Conservation (phyloP, 2,329 filamentous ascomycete genomes). For the Endocalyx cinctus region DNA sequence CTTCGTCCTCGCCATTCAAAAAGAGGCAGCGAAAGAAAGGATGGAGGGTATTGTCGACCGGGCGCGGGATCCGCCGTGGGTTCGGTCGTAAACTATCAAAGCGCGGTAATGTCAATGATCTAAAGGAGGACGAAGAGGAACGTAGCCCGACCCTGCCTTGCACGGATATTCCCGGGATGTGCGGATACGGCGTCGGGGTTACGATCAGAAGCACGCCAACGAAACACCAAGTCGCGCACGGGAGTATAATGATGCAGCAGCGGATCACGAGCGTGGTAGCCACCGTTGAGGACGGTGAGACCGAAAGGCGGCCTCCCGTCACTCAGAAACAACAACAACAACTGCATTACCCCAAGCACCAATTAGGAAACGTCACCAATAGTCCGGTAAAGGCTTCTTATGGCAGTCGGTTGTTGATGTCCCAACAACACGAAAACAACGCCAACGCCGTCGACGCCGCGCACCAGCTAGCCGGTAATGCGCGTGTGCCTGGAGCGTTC, state of each 20-base stretch:
- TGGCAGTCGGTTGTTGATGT: constrained; percentile 8
- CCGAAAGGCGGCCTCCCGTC: not conserved
- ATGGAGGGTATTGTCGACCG: constrained; percentile 7
- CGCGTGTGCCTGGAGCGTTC: constrained; percentile 14
- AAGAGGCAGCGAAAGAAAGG: constrained; percentile 7
- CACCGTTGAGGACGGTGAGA: too few species aligned
- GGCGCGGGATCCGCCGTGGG: constrained; percentile 14
- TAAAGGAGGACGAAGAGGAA: constrained; percentile 13
- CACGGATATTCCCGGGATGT: constrained; percentile 15
- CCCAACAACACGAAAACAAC: constrained; percentile 12
- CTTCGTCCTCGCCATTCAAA: constrained; percentile 22
- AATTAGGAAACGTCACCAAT: too few species aligned
- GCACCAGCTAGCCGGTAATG: constrained; percentile 20
- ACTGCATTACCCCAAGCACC: not conserved
- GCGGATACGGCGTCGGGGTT: too few species aligned
- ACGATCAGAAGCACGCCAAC: not conserved
- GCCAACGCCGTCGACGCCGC: constrained; percentile 17
- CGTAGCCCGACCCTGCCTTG: constrained; percentile 25
- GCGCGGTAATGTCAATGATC: constrained; percentile 10
- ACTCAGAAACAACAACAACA: too few species aligned
- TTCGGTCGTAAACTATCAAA: constrained; percentile 19
- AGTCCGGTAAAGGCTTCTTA: constrained; percentile 1
- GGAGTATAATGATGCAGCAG: not conserved
- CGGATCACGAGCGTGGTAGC: too few species aligned
- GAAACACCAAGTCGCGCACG: constrained; percentile 5